phyloP scores from a whole-genome alignment of 2,329 filamentous ascomycete species.

The Colletotrichum paranaense region DNA sequence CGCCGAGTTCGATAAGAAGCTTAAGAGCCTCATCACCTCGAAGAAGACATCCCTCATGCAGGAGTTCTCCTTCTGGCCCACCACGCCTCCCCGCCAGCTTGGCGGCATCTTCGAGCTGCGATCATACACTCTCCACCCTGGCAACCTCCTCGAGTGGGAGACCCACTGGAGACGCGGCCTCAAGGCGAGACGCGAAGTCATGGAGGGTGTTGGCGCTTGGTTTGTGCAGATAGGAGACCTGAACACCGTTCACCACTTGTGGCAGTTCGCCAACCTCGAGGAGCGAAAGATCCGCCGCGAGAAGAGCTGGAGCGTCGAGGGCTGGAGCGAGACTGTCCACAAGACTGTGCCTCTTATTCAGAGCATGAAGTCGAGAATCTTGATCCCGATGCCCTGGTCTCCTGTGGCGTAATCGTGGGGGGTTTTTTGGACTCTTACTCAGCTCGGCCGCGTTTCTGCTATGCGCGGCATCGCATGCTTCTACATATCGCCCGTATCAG shows the following conservation, averaged over 20 bases:
- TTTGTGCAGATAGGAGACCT: conserved; percentile 98
- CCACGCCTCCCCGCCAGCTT: conserved; percentile 86
- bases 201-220: conserved; percentile 99
- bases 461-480: not conserved
- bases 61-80: conserved; percentile 99
- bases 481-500: not conserved
- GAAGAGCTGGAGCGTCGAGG: conserved; percentile 94
- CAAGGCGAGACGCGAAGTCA: conserved; percentile 91
- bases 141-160: conserved; percentile 98
- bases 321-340: conserved; percentile 97
- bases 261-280: conserved; percentile 98
- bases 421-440: not conserved
- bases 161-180: conserved; percentile 96
- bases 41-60: conserved; percentile 97
- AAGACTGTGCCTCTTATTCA: conserved; percentile 98
- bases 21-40: conserved; percentile 84
- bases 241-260: conserved; percentile 97
- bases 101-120: conserved; percentile 96
- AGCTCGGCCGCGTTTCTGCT: not conserved
- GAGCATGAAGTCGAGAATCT: conserved; percentile 92
- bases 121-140: conserved; percentile 95
- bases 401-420: conserved; percentile 75
- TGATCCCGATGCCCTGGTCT: conserved; percentile 97
- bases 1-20: conserved; percentile 82
- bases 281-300: conserved; percentile 91